Evolutionary conservation across 1,139 yeast genomes (phyloP), one percentile per base, ranked within the genome.

Genomic region (Meyerozyma carpophila): DNA sequence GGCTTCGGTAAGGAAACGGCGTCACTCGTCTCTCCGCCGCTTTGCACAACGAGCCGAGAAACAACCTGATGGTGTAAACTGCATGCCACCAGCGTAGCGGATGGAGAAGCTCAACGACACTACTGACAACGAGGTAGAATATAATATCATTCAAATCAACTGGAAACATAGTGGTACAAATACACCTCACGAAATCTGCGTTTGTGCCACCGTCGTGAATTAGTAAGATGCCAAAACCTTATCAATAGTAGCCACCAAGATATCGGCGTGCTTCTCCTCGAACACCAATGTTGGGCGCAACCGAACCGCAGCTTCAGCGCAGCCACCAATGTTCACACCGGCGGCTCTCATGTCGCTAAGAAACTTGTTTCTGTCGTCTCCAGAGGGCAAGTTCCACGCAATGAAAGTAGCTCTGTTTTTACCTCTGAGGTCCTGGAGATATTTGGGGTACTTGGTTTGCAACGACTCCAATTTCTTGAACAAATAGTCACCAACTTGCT

Each of bases 321-420:
- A 85, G 36, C 90, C 93, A 48, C 95, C 95, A 56, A 84, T 76
- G 63, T 85, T 84, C 50, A 85, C 73, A 58, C 95, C 95, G 40
- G 63, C 72, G 32, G 65, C 55, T 64, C 80, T 79, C 75, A 82
- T 73, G 48, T 73, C 75, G 46, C 57, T 54, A 59, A 84, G 66
- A 64, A 85, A 81, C 55, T 70, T 64, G 61, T 80, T 80, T 65
- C 94, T 78, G 26, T 71, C 69, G 34, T 66, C 71, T 39, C 77
- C 69, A 43, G 75, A 58, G 41, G 75, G 74, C 57, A 80, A 65
- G 51, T 84, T 85, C 82, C 89, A 85, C 10, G 94, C 94, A 63
- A 86, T 79, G 63, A 83, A 85, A 39, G 93, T 84, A 41, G 85
- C 95, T 52, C 81, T 74, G 57, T 75, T 75, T 65, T 84, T 79